Evolutionary conservation across 805 yeast genomes (phyloP).

Genomic region (Pichia nakasei): DNA sequence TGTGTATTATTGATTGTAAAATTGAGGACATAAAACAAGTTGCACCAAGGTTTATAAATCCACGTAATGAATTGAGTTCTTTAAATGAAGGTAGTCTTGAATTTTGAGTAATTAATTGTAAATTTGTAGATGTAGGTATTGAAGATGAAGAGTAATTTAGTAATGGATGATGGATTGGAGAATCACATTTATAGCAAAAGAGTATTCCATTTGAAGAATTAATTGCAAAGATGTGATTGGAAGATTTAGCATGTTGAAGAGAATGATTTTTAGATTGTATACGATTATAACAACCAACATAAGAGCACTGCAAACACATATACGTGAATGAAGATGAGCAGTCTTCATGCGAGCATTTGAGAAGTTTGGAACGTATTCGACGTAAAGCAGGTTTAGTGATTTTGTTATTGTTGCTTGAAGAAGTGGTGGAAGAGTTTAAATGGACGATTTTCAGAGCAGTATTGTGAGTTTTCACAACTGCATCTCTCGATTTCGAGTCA

Average conservation of each 20-base stretch:
- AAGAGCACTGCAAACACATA: constrained; percentile 72
- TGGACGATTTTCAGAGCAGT: constrained; percentile 39
- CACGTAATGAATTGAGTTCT: constrained; percentile 73
- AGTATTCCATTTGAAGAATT: constrained; percentile 61
- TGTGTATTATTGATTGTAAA: constrained; percentile 83
- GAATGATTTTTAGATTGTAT: constrained; percentile 31
- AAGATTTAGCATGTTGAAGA: constrained; percentile 34
- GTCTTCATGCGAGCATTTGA: constrained; percentile 44
- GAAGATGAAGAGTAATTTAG: constrained; percentile 35
- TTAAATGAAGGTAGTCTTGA: constrained; percentile 38
- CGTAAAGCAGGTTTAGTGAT: background rate
- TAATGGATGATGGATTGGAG: constrained; percentile 54
- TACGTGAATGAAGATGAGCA: constrained; percentile 22
- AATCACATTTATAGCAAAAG: constrained; percentile 72
- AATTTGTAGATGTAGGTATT: constrained; percentile 20
- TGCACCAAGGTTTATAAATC: constrained; percentile 90
- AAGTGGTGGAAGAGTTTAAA: background rate
- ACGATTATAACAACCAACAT: constrained; percentile 57
- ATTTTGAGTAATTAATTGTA: constrained; percentile 22
- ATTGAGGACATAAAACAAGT: constrained; percentile 95
- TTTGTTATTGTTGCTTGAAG: background rate
- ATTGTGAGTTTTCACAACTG: constrained; percentile 40
- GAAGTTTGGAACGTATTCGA: constrained; percentile 32
- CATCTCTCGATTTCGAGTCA: constrained; percentile 39
- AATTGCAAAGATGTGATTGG: constrained; percentile 47